These are phyloP conservation scores for Trametes cubensis DNA, from an alignment of 768 basidiomycete species.

Conservation along the genomic window DNA sequence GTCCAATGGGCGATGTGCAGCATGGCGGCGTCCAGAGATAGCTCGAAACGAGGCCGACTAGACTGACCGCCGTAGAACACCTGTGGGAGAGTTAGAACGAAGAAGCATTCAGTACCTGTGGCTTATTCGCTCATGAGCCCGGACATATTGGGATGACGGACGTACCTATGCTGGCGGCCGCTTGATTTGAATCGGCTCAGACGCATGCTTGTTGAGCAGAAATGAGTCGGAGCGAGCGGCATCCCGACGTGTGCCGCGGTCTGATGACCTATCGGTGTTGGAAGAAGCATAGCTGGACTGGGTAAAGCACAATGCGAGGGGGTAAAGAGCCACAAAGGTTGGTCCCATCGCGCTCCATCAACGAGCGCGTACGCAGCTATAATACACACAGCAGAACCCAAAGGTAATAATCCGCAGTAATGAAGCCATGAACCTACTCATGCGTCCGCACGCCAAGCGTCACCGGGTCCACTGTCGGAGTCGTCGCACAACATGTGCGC, in stretches of 20 bases:
- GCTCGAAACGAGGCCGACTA: conserved; percentile 12
- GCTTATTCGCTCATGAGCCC: neutral
- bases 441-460: neutral
- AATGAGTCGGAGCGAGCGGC: too few species aligned
- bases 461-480: neutral
- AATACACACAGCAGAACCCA: conserved; percentile 7
- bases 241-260: too few species aligned
- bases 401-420: neutral
- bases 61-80: neutral
- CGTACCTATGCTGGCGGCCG: neutral
- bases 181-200: too few species aligned
- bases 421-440: neutral
- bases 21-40: neutral
- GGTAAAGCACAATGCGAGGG: too few species aligned
- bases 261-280: too few species aligned
- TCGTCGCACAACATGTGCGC: neutral
- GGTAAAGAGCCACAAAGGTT: too few species aligned
- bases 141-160: neutral
- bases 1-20: conserved; percentile 4
- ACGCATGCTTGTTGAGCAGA: too few species aligned
- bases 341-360: neutral
- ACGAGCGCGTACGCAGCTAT: neutral
- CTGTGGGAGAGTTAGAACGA: neutral
- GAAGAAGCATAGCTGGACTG: too few species aligned
- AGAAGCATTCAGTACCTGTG: neutral